These are phyloP conservation scores for Mycogone perniciosa DNA, from an alignment of 2,329 filamentous ascomycete species.

Conservation along the genomic window DNA sequence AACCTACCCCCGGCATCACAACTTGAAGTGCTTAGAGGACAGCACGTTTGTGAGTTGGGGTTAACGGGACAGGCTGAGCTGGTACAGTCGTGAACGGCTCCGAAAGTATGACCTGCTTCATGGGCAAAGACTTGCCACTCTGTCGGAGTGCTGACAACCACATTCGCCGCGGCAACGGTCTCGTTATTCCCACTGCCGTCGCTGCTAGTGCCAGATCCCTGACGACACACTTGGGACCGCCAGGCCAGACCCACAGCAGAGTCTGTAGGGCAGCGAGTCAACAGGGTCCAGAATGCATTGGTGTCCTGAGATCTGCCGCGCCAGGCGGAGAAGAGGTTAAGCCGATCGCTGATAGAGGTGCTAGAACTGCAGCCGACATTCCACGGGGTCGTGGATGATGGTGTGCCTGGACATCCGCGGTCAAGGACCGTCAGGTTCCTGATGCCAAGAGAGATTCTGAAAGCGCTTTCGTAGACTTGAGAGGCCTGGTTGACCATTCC, in stretches of 20 bases:
- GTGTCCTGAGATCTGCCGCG: constrained; percentile 67
- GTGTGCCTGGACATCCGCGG: constrained; percentile 63
- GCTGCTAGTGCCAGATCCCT: constrained; percentile 49
- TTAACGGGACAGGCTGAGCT: constrained; percentile 60
- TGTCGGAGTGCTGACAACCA: constrained; percentile 73
- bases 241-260: constrained; percentile 87
- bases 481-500: constrained; percentile 80
- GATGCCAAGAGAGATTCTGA: constrained; percentile 91
- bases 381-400: constrained; percentile 67
- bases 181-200: constrained; percentile 49
- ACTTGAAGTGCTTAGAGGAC: constrained; percentile 59
- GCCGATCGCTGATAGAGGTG: constrained; percentile 63
- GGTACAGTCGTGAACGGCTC: constrained; percentile 90
- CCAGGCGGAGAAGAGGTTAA: constrained; percentile 88
- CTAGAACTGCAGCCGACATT: constrained; percentile 66
- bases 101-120: constrained; percentile 90
- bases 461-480: constrained; percentile 78
- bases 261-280: constrained; percentile 75
- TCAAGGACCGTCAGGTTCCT: constrained; percentile 77
- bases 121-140: constrained; percentile 98
- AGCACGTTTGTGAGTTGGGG: constrained; percentile 56
- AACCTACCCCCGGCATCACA: constrained; percentile 75
- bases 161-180: constrained; percentile 78
- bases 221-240: constrained; percentile 78
- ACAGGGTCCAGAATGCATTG: constrained; percentile 90